Base-by-base conservation (phyloP, 176 grass and related monocot species). In the Rhipidocladum racemiflorum region DNA sequence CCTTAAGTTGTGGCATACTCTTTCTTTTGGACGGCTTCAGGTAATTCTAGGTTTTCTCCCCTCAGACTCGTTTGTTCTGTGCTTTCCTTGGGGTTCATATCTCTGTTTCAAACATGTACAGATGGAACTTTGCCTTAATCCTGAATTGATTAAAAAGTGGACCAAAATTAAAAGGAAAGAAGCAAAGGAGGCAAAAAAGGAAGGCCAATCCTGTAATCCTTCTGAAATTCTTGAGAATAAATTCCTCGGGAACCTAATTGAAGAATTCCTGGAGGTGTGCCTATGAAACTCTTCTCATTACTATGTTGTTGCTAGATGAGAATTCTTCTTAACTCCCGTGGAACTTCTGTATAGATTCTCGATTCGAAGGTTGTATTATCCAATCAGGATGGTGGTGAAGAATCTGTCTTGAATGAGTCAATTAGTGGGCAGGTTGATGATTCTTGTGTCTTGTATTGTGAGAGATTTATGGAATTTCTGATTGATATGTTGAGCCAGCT, bases 401-500 rank as follows among this genome's bases (percentile, higher is more conserved):
- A 89, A 85, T 79, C 74, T 64, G 34, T 75, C 14, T 20, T 85
- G 34, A 87, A 68, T 23, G 82, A 87, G 68, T 88, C 89, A 42
- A 65, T 88, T 57, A 64, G 66, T 65, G 91, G 88, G 62, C 87
- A 87, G 53, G 63, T 95, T 46, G 89, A 99, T 16, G 91, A 99
- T 77, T 99, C 91, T 61, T 93, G 92, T 63, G 87, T 99, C 39
- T 77, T 99, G 85, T 99, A 99, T 27, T 99, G 96, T 21, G 96
- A 99, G 83, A 91, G 96, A 80, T 99, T 99, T 86, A 95, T 95
- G 90, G 96, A 99, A 78, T 99, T 99, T 85, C 61, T 99, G 85
- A 99, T 99, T 75, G 96, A 99, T 92, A 88, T 99, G 72, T 81
- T 99, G 91, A 99, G 96, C 85, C 96, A 99, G 85, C 89, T 99